These are phyloP conservation scores for Ehretia macrophylla DNA, from an alignment of 257 asterid species.

Conservation along the genomic window DNA sequence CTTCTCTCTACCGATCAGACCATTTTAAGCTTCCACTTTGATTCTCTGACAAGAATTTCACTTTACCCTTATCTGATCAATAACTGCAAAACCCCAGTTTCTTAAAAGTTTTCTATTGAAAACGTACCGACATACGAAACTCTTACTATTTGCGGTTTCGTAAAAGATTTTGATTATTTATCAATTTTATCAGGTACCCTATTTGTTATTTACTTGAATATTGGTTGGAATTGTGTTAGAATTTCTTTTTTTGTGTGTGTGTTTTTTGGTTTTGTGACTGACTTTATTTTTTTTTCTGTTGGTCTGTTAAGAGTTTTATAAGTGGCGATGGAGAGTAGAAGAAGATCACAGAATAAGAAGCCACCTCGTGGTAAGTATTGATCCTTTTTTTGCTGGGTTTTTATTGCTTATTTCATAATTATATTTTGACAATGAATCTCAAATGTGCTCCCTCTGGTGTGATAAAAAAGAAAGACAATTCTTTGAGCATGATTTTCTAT, in stretches of 20 bases:
- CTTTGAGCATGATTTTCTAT: background rate
- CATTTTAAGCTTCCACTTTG: too few relatives aligned
- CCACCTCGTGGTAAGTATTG: conserved; percentile 17
- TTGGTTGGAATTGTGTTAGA: conserved; percentile 19
- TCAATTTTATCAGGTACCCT: background rate
- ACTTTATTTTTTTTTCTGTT: conserved; percentile 1
- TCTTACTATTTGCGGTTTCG: too few relatives aligned
- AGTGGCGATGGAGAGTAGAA: conserved; percentile 17
- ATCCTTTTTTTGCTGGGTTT: background rate
- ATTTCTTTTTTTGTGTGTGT: background rate
- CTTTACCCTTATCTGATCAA: conserved; percentile 1
- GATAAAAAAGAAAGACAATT: too few relatives aligned
- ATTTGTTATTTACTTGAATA: background rate
- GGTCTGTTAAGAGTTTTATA: too few relatives aligned
- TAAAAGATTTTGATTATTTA: too few relatives aligned
- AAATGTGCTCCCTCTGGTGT: too few relatives aligned
- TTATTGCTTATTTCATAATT: background rate
- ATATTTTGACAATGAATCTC: too few relatives aligned
- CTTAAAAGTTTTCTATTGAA: too few relatives aligned
- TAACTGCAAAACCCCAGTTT: too few relatives aligned
- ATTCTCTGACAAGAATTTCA: conserved; percentile 17
- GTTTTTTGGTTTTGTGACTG: background rate
- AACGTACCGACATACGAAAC: too few relatives aligned
- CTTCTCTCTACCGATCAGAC: too few relatives aligned
- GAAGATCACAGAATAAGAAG: conserved; percentile 15